Evolutionary conservation across 1,139 yeast genomes (phyloP).

Genomic region (Yamadazyma friedrichii): DNA sequence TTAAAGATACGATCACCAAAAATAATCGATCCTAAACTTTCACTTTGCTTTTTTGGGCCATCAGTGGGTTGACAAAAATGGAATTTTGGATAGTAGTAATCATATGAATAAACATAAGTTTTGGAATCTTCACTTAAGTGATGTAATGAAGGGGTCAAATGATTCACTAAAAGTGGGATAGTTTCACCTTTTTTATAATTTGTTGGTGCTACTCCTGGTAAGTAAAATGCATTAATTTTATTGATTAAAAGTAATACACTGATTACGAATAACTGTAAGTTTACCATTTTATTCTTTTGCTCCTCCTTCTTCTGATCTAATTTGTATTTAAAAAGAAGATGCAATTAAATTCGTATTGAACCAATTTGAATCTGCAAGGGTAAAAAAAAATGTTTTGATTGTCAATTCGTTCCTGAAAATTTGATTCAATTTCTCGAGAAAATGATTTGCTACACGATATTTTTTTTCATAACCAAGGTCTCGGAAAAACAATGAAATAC

Average conservation of each 20-base stretch:
- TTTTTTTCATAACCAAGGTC: not conserved
- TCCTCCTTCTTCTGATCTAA: not conserved
- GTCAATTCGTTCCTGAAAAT: not conserved
- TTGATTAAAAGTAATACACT: not conserved
- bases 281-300: not conserved
- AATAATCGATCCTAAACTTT: constrained; percentile 86
- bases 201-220: constrained; percentile 96
- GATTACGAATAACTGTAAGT: constrained; percentile 1
- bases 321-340: not conserved
- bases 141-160: constrained; percentile 76
- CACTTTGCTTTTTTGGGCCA: constrained; percentile 75
- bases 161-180: constrained; percentile 82
- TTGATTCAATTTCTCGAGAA: not conserved
- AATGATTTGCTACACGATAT: not conserved
- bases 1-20: constrained; percentile 95
- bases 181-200: constrained; percentile 71
- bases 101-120: constrained; percentile 70
- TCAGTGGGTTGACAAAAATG: constrained; percentile 79
- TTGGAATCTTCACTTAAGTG: constrained; percentile 42
- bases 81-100: constrained; percentile 81
- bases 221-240: constrained; percentile 58
- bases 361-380: too few relatives aligned
- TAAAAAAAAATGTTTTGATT: not conserved
- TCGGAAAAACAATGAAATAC: not conserved
- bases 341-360: too few relatives aligned